Evolutionary conservation across 306 rosid genomes (phyloP).

Genomic region (Acacia acuminata): DNA sequence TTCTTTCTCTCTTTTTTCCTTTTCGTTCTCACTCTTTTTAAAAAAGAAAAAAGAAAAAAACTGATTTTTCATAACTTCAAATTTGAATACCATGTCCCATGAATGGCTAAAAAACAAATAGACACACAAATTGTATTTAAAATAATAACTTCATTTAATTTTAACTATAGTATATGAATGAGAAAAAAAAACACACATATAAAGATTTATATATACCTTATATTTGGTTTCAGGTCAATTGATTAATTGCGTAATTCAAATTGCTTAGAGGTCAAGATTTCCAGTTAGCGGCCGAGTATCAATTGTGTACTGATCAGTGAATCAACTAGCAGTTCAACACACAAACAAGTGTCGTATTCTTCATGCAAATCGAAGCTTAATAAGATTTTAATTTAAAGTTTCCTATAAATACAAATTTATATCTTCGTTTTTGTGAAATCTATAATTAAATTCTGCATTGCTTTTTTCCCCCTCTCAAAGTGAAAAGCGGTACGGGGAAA

Average conservation of each 20-base stretch:
- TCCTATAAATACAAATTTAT: not conserved
- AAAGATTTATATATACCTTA: not conserved
- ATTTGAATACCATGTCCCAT: not conserved
- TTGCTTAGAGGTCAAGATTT: not conserved
- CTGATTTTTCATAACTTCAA: not conserved
- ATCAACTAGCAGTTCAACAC: no score
- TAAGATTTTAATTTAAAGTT: not conserved
- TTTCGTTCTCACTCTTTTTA: not conserved
- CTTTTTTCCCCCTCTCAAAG: not conserved
- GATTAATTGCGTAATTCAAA: not conserved
- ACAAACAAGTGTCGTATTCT: not conserved
- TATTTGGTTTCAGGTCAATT: not conserved
- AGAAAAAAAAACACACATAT: not conserved
- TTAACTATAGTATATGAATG: not conserved
- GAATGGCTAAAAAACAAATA: not conserved
- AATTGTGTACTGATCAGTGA: not conserved
- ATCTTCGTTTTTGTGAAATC: not conserved
- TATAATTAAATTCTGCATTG: not conserved
- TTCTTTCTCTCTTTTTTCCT: not conserved
- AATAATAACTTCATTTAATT: not conserved
- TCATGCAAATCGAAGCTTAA: not conserved
- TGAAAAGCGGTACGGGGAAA: not conserved
- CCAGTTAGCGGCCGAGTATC: not conserved
- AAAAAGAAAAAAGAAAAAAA: not conserved
- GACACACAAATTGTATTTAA: not conserved